Conservation (phyloP, 2,329 filamentous ascomycete species). For the Cercospora janseana region DNA sequence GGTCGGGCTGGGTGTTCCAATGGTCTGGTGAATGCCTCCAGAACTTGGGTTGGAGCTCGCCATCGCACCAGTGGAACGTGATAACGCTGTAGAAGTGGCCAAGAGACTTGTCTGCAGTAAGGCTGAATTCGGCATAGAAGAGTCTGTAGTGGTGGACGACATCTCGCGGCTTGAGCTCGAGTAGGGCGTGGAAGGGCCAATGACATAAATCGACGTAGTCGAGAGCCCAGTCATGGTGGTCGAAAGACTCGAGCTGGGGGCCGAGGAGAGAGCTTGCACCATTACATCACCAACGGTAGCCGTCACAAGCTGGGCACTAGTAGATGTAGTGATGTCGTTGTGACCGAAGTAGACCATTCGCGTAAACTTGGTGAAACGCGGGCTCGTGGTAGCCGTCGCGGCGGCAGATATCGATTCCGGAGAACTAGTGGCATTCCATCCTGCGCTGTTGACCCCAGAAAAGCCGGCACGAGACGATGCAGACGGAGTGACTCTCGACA, state of each 20-base stretch:
- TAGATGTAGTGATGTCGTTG: slow-evolving; percentile 30
- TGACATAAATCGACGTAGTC: too few relatives aligned
- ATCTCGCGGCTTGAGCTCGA: too few relatives aligned
- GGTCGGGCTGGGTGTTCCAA: background rate
- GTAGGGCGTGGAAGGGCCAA: too few relatives aligned
- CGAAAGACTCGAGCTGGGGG: slow-evolving; percentile 3
- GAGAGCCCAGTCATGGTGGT: slow-evolving; percentile 6
- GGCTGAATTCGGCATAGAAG: too few relatives aligned
- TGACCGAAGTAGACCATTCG: slow-evolving; percentile 30
- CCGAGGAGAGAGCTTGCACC: slow-evolving; percentile 16
- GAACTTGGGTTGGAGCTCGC: background rate
- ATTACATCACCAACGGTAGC: slow-evolving; percentile 28
- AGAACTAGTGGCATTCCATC: slow-evolving; percentile 32
- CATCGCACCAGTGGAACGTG: too few relatives aligned
- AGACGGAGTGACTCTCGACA: slow-evolving; percentile 23
- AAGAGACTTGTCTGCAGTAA: too few relatives aligned
- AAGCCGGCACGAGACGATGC: slow-evolving; percentile 22
- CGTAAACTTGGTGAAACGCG: slow-evolving; percentile 27
- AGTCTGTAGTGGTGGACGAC: too few relatives aligned
- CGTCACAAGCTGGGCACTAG: slow-evolving; percentile 30
- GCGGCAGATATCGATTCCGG: slow-evolving; percentile 1
- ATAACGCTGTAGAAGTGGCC: background rate
- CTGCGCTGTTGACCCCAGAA: slow-evolving; percentile 29
- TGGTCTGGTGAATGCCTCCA: slow-evolving; percentile 1
- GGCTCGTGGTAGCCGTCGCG: slow-evolving; percentile 2